Evolutionary conservation across 352 stramenopile species (phyloP).

Genomic region (Pythium rishiriense): DNA sequence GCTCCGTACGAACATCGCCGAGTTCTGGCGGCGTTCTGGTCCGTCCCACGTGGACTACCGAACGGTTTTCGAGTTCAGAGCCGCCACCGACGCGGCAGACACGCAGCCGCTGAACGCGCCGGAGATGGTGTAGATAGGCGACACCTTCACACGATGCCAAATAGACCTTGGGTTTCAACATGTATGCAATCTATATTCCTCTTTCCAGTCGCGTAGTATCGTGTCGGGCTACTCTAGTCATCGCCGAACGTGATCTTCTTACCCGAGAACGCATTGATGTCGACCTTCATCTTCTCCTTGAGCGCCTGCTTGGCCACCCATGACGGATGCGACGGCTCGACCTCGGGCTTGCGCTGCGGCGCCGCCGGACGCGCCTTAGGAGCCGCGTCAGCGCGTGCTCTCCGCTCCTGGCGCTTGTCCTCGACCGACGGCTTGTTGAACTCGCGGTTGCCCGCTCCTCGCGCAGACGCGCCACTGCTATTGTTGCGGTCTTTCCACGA

Average conservation of each 20-base stretch:
- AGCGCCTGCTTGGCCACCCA: conserved; percentile 80
- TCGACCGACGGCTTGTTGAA: conserved; percentile 22
- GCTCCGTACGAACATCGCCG: conserved; percentile 12
- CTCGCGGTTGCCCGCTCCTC: conserved; percentile 17
- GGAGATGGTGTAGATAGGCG: conserved; percentile 20
- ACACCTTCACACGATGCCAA: not conserved
- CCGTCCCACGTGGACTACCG: conserved; percentile 23
- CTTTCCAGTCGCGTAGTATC: not conserved
- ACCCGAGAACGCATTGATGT: conserved; percentile 64
- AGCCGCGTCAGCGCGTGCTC: conserved; percentile 7
- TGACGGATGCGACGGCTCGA: conserved; percentile 51
- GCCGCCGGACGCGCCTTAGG: conserved; percentile 4
- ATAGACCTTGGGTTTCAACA: not conserved
- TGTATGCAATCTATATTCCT: conserved; percentile 6
- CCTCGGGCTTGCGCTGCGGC: conserved; percentile 24
- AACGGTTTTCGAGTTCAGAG: conserved; percentile 14
- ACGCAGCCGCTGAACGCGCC: conserved; percentile 3
- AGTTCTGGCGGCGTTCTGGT: conserved; percentile 27
- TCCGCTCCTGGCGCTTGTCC: conserved; percentile 23
- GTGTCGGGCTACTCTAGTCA: conserved; percentile 25
- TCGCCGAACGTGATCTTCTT: conserved; percentile 86
- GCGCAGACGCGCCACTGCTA: not conserved
- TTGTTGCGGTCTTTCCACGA: conserved; percentile 1
- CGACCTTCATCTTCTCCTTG: conserved; percentile 81
- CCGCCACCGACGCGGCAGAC: not conserved